Base-by-base conservation (phyloP, 2,329 filamentous ascomycete genomes). In the Mycosphaerella sp. region DNA sequence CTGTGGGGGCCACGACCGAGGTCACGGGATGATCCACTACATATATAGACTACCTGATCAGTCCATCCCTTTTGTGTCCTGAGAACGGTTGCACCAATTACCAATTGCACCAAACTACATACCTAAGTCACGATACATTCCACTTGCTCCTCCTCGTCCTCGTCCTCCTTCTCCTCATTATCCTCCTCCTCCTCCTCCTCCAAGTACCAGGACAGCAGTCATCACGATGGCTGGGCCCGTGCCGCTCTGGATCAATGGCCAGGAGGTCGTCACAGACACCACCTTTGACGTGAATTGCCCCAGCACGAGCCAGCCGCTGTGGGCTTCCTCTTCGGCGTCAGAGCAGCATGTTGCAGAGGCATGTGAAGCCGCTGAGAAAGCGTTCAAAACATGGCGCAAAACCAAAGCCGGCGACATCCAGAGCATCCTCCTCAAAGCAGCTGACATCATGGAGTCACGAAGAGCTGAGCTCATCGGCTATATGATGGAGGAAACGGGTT, bases 361-460 rank as follows among this genome's bases (percentile, higher is more conserved):
- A 29, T 70, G 79, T 14, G 70, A 73, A 8, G 79, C 83, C 8
- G 87, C 87, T 0, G 74, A 82, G n/a, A 74, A 76, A 11, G 87
- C 89, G 1, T 85, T 88, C 69, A 79, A 78, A 42, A 72, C 78
- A 55, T 95, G 89, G 89, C 77, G 79, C 42, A 80, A 79, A 59
- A 80, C 80, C 2, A 82, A 80, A 44, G 80, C 83, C 1, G 66
- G 74, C 23, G 66, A 76, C 23, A 84, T 86, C 39, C 82, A 87
- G 36, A 80, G 85, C 59, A 82, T 95, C 59, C 77, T 95, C 55
- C 73, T 86, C 54, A 83, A 81, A 66, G 84, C 86, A 0, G 83
- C 85, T 8, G 80, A 83, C 7, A 71, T 90, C 46, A 73, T 91
- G 56, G 74, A 80, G 40, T 70, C 68, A 31, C 79, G 85, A 7